Conservation (phyloP, 2,329 filamentous ascomycete species). For the Cercospora nicotianae region DNA sequence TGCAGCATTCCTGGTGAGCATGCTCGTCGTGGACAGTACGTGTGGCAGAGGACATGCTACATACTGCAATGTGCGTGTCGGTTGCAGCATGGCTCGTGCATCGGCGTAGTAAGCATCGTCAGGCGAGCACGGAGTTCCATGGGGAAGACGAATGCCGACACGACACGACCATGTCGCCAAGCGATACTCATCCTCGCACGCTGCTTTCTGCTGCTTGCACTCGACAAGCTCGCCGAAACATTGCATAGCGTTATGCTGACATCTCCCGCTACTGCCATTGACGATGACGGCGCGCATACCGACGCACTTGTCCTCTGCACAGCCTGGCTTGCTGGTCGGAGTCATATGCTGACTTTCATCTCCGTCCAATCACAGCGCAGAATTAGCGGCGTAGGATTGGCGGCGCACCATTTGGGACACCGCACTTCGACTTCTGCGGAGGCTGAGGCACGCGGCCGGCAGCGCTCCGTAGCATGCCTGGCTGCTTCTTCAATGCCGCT, state of each 20-base stretch:
- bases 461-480: background rate
- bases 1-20: background rate
- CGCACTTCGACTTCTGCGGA: background rate
- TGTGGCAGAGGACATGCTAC: background rate
- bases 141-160: background rate
- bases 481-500: constrained; percentile 15
- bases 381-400: background rate
- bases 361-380: background rate
- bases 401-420: background rate
- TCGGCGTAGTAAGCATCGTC: no score
- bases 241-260: background rate
- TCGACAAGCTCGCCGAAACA: background rate
- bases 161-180: background rate
- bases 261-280: background rate
- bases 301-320: background rate
- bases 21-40: background rate
- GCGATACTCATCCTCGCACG: background rate
- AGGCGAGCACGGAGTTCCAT: no score
- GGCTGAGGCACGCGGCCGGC: background rate
- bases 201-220: background rate
- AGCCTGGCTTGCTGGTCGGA: background rate
- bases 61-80: background rate
- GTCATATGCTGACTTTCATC: background rate
- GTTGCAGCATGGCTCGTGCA: background rate
- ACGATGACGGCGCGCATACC: background rate